Evolutionary conservation across 164 flowering plant genomes (phyloP), one percentile per base, ranked within the genome.

Genomic region (Nelumbo lutea): DNA sequence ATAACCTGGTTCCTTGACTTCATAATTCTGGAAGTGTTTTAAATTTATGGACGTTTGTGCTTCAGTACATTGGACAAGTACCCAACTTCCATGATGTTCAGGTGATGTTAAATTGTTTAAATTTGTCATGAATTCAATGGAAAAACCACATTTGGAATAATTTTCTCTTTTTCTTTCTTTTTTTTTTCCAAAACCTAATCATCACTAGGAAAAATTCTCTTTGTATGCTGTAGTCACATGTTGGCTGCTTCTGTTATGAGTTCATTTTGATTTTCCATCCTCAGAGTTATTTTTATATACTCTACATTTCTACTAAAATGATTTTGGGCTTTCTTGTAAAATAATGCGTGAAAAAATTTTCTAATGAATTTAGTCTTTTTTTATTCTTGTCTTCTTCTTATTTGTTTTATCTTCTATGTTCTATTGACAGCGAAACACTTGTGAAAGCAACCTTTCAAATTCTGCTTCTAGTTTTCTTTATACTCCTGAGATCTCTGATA

Each of bases 381-480:
- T 58, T 1, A 45, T 45, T 11, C 55, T 10, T 40, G 14, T 27
- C 27, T 27, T 27, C 27, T 0, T 71, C 63, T 66, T 72, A 47
- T 14, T 47, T 7, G 13, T 55, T 69, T 68, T 27, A 27, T 27
- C 27, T 27, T 59, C 15, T 70, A 62, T 27, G 27, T 48, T 62
- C 56, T 50, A 50, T 75, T 27, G 62, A 79, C 95, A 94, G 98
- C 83, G 79, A 70, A 86, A 82, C 78, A 55, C 68, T 41, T 70
- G 48, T 71, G 83, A 86, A 62, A 78, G 76, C 59, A 79, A 83
- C 76, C 77, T 71, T 67, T 82, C 89, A 64, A 84, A 75, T 76
- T 84, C 87, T 46, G 83, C 89, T 61, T 81, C 85, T 47, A 92
- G 98, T 70, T 92, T 81, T 70, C 83, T 95, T 13, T 84, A 69